Conservation (phyloP, 140 eudicot species). For the Flaveria floridana region DNA sequence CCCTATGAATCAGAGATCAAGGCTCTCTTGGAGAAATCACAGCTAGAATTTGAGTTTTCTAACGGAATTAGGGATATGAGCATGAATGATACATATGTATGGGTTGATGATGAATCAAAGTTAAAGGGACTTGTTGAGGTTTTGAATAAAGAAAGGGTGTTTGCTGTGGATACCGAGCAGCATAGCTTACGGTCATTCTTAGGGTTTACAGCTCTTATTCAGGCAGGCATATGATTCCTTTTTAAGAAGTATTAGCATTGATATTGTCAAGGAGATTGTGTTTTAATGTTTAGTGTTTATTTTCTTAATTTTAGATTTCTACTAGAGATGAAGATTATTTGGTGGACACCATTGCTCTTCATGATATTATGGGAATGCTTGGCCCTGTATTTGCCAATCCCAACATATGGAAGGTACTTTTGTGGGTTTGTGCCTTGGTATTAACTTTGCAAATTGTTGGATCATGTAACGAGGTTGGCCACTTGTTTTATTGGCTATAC, state of each 20-base stretch:
- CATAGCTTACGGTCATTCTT: constrained; percentile 84
- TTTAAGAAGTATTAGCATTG: constrained; percentile 6
- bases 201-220: constrained; percentile 94
- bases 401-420: constrained; percentile 70
- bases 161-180: constrained; percentile 95
- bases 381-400: constrained; percentile 81
- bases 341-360: constrained; percentile 85
- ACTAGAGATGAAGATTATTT: constrained; percentile 70
- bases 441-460: background rate
- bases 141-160: constrained; percentile 64
- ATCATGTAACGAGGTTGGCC: background rate
- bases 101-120: constrained; percentile 75
- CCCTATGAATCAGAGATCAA: constrained; percentile 68
- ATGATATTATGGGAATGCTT: constrained; percentile 73
- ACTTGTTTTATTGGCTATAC: background rate
- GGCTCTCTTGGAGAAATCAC: constrained; percentile 48
- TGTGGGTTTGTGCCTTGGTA: background rate
- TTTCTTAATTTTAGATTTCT: constrained; percentile 59
- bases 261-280: background rate
- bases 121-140: constrained; percentile 58
- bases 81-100: constrained; percentile 47
- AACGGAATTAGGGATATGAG: constrained; percentile 34
- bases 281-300: constrained; percentile 10
- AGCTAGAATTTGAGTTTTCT: constrained; percentile 36
- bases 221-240: constrained; percentile 42